Conservation (phyloP, 139 green algal species). For the Zygnema cylindricum region DNA sequence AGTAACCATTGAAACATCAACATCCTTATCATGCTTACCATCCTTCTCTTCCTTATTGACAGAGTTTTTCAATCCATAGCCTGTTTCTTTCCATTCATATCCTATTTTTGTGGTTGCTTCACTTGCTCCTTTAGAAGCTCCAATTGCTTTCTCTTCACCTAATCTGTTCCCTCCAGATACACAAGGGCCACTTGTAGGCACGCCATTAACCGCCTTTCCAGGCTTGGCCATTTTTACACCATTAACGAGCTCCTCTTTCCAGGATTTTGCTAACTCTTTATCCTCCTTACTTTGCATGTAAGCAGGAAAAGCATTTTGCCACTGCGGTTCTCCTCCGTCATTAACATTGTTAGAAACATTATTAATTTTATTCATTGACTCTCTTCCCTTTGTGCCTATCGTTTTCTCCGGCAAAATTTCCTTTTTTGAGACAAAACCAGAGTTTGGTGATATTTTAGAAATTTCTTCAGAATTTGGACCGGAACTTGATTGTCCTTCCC, state of each 20-base stretch:
- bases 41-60: constrained; percentile 30
- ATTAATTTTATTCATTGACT: background rate
- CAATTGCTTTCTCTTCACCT: background rate
- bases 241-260: background rate
- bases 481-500: no score
- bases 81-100: background rate
- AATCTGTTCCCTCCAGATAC: background rate
- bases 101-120: background rate
- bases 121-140: background rate
- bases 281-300: constrained; percentile 59
- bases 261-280: background rate
- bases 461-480: no score
- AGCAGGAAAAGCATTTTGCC: constrained; percentile 39
- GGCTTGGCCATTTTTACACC: background rate
- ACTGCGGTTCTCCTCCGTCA: constrained; percentile 32
- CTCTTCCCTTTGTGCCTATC: constrained; percentile 15
- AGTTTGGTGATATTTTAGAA: no score
- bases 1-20: background rate
- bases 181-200: background rate
- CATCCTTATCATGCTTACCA: constrained; percentile 30
- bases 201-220: background rate
- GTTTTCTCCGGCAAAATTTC: background rate
- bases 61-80: background rate
- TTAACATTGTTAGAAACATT: constrained; percentile 5
- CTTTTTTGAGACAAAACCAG: no score